These are phyloP conservation scores for Aspergillus aculeatinus DNA, from an alignment of 2,329 filamentous ascomycete species.

Conservation along the genomic window DNA sequence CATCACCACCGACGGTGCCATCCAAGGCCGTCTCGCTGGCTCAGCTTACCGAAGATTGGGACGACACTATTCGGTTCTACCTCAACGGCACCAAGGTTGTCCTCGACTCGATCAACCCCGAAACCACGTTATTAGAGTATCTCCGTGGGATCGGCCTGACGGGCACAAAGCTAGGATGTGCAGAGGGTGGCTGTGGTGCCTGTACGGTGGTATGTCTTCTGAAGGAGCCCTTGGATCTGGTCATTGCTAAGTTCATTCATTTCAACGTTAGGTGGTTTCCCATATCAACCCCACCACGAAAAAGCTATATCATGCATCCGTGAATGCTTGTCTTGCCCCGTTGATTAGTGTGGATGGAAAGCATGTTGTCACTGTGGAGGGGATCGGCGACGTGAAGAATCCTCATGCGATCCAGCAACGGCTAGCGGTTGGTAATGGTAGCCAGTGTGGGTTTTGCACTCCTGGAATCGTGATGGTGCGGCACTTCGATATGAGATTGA, in stretches of 20 bases:
- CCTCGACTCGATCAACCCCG: slow-evolving; percentile 83
- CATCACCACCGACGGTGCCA: slow-evolving; percentile 46
- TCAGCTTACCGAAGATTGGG: slow-evolving; percentile 71
- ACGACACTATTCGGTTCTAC: slow-evolving; percentile 88
- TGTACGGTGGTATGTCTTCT: slow-evolving; percentile 25
- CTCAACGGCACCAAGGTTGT: slow-evolving; percentile 90
- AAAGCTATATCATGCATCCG: slow-evolving; percentile 90
- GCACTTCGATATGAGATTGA: too few species aligned
- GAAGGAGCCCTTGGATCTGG: neutral
- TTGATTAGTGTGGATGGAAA: slow-evolving; percentile 93
- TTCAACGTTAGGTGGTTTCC: slow-evolving; percentile 64
- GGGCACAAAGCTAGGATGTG: slow-evolving; percentile 93
- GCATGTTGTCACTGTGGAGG: slow-evolving; percentile 96
- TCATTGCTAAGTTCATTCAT: slow-evolving; percentile 11
- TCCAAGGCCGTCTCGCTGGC: slow-evolving; percentile 50
- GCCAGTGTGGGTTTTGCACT: slow-evolving; percentile 94
- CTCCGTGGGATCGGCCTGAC: slow-evolving; percentile 88
- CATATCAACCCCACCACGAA: slow-evolving; percentile 92
- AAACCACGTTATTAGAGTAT: slow-evolving; percentile 89
- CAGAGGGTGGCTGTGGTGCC: slow-evolving; percentile 93
- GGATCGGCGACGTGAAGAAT: slow-evolving; percentile 81
- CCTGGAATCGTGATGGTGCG: slow-evolving; percentile 88
- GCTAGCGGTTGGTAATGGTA: slow-evolving; percentile 86
- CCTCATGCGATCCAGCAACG: slow-evolving; percentile 90
- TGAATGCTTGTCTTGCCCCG: slow-evolving; percentile 93